These are phyloP conservation scores for Sarcodon aspratus DNA, from an alignment of 768 basidiomycete genomes.

Conservation along the genomic window DNA sequence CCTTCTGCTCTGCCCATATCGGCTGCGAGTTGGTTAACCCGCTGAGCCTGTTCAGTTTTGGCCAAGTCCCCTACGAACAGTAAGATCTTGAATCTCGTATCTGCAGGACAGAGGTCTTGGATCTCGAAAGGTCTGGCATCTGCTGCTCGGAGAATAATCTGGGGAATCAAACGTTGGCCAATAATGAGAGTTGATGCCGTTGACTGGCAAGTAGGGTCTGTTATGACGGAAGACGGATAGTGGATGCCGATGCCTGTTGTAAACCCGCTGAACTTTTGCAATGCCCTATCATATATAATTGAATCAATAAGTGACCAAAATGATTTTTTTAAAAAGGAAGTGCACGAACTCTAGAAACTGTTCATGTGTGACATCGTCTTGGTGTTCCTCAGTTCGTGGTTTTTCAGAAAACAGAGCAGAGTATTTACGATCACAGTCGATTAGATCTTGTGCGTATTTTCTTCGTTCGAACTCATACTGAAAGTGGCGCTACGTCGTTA, in stretches of 20 bases:
- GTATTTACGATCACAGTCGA: constrained; percentile 40
- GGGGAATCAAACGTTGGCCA: constrained; percentile 40
- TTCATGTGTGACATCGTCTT: constrained; percentile 36
- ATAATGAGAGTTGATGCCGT: constrained; percentile 27
- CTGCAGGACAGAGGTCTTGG: constrained; percentile 36
- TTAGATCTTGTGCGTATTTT: constrained; percentile 42
- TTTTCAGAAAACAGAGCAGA: constrained; percentile 44
- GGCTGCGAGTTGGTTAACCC: constrained; percentile 12
- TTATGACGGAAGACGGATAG: constrained; percentile 29
- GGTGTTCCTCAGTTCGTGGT: constrained; percentile 25
- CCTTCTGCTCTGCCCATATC: constrained; percentile 6
- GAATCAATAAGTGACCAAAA: no score
- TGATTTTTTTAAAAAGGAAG: no score
- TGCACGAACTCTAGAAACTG: constrained; percentile 30
- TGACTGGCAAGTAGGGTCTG: constrained; percentile 23
- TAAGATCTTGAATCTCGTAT: constrained; percentile 38
- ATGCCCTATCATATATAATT: constrained; percentile 20
- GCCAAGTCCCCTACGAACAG: constrained; percentile 30
- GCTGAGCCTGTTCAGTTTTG: constrained; percentile 10
- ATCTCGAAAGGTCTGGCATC: constrained; percentile 35
- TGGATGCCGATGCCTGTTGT: constrained; percentile 39
- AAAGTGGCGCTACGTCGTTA: not conserved
- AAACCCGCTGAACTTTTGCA: constrained; percentile 35
- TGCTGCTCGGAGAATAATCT: constrained; percentile 32
- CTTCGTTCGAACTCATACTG: constrained; percentile 44